Percentiles rank a stretch among this genome's conserved stretches.
Conservation (phyloP, 495 filamentous ascomycete genomes). For the Tuber calosporum region DNA sequence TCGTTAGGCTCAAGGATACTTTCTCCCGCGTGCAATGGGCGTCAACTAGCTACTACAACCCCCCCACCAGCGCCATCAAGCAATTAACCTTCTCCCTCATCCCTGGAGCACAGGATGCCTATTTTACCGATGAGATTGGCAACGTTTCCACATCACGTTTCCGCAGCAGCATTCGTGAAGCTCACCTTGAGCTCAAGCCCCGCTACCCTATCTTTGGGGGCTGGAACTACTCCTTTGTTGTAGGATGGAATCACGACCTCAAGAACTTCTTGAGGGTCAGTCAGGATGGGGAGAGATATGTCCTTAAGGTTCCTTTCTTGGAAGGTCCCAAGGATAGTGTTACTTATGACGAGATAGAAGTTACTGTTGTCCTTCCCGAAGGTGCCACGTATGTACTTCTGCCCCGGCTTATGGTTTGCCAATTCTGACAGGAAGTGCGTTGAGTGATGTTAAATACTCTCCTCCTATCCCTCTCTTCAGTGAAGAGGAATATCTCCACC, state of each 20-base stretch:
- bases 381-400: constrained; percentile 69
- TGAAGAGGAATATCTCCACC: constrained; percentile 56
- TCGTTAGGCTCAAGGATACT: constrained; percentile 56
- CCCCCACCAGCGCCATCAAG: constrained; percentile 67
- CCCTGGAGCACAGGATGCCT: constrained; percentile 70
- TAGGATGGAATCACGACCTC: constrained; percentile 88
- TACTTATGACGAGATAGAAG: constrained; percentile 70
- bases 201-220: constrained; percentile 89
- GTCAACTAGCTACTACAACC: constrained; percentile 66
- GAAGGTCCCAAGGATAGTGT: constrained; percentile 90
- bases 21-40: constrained; percentile 85
- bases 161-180: constrained; percentile 69
- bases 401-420: neutral
- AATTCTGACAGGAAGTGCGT: constrained; percentile 35
- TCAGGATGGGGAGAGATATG: constrained; percentile 56
- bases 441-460: constrained; percentile 60
- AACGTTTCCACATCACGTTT: constrained; percentile 93
- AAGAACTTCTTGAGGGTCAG: constrained; percentile 62
- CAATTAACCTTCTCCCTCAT: constrained; percentile 72
- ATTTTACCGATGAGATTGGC: constrained; percentile 94
- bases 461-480: constrained; percentile 54
- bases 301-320: constrained; percentile 93
- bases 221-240: constrained; percentile 93
- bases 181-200: constrained; percentile 79
- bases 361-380: constrained; percentile 82